Base-by-base conservation (phyloP, 495 filamentous ascomycete genomes). In the Pyrenopolyporus hunteri region DNA sequence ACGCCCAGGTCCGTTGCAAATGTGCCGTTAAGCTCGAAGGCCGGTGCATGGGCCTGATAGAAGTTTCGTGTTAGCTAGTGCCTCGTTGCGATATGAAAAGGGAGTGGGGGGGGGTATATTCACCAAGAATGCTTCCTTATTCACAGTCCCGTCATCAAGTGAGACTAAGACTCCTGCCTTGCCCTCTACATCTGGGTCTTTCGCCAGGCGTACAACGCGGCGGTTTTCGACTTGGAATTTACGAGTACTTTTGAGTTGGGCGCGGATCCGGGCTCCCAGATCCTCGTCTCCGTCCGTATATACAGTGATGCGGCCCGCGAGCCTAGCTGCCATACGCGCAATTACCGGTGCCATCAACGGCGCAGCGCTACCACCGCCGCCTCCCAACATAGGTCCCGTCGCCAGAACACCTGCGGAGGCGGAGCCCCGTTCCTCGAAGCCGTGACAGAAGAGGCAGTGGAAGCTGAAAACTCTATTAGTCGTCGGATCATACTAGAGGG, bases 361-460 rank as follows among this genome's bases (percentile, higher is more conserved):
- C 5, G 28, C 37, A 10, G 31, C 2, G 9, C 20, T 19, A 11
- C 16, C 20, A 3, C 36, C 8, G n/a, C 36, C 53, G 7, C 49
- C 50, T 20, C 53, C 53, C 14, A 66, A 16, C 14, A 69, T 25
- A 36, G 47, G 35, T 0, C 59, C 65, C 1, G 32, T 65, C 4
- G 68, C 72, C 22, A 74, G 52, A 23, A 74, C 48, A 8, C 70
- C 70, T 2, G 64, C 57, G 3, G 66, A 68, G 1, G 56, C 13
- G 8, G 53, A 45, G 7, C 60, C 66, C n/a, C 63, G 62, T 47
- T 71, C 63, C 37, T 74, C 70, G 37, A 59, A 70, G 37, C 72
- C 68, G 47, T 71, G 63, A 42, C 70, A 74, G 50, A 70, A 72
- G 13, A 70, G 63, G 45, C 72, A 74, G 50, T 70, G 68, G 44